Percentiles rank a stretch among this genome's conserved stretches.
These are phyloP conservation scores for Talaromyces sp. DNA, from an alignment of 2,329 filamentous ascomycete genomes.

Conservation along the genomic window DNA sequence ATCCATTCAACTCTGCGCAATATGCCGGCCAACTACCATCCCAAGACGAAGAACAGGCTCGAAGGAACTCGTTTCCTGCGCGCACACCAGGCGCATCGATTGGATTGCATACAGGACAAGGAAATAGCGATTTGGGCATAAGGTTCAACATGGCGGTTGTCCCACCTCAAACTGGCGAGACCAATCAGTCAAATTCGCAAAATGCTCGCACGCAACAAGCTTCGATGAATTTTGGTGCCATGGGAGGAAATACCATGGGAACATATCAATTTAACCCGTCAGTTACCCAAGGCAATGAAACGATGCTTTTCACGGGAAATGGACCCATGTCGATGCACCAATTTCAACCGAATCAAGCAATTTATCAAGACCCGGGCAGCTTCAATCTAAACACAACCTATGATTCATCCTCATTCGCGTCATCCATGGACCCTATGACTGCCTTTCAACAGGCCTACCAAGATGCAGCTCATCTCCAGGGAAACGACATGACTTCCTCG, in stretches of 20 bases:
- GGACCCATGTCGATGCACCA: slow-evolving; percentile 2
- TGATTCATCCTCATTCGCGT: slow-evolving; percentile 2
- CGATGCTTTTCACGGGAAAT: slow-evolving; percentile 2
- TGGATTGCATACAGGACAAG: background rate
- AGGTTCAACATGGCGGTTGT: background rate
- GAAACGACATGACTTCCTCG: background rate
- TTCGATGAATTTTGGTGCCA: background rate
- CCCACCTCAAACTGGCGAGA: background rate
- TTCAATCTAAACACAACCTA: slow-evolving; percentile 7
- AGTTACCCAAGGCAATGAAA: background rate
- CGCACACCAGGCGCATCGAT: background rate
- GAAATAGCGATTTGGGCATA: background rate
- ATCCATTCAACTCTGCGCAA: background rate
- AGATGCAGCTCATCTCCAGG: background rate
- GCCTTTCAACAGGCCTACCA: background rate
- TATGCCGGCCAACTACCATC: background rate
- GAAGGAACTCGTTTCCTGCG: background rate
- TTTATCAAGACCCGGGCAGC: background rate
- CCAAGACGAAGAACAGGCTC: background rate
- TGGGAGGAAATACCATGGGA: background rate
- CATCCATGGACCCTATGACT: slow-evolving; percentile 6
- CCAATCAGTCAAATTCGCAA: background rate
- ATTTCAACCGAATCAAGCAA: background rate
- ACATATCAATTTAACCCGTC: slow-evolving; percentile 11
- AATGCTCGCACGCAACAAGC: background rate